phyloP scores from a whole-genome alignment of 805 yeast genomes.

The Trichomonascus vanleenenianus region DNA sequence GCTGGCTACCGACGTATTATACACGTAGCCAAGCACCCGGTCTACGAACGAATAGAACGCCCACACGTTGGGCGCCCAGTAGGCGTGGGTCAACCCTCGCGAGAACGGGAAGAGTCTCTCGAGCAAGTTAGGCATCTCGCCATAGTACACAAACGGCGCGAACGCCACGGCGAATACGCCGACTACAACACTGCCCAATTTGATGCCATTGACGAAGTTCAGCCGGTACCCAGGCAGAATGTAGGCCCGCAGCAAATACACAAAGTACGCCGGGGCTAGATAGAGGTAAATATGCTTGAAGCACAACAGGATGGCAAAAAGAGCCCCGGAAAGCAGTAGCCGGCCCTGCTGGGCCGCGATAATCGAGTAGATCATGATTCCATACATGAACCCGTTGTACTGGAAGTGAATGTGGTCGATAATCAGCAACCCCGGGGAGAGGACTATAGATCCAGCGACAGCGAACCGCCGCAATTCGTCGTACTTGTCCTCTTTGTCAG shows the following conservation, averaged over 20 bases:
- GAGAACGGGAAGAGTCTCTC: constrained; percentile 83
- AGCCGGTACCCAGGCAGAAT: constrained; percentile 38
- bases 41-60: constrained; percentile 84
- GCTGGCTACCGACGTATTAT: constrained; percentile 29
- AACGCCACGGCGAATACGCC: constrained; percentile 60
- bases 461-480: constrained; percentile 52
- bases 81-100: constrained; percentile 93
- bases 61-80: constrained; percentile 99
- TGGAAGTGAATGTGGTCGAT: constrained; percentile 97
- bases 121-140: constrained; percentile 56
- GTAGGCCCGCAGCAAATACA: constrained; percentile 65
- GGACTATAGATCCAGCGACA: constrained; percentile 69
- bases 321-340: constrained; percentile 46
- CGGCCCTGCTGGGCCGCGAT: constrained; percentile 56
- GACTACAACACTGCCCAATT: constrained; percentile 57
- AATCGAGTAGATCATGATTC: constrained; percentile 66
- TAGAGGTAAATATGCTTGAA: constrained; percentile 92
- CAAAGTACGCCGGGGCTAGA: constrained; percentile 89
- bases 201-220: constrained; percentile 51
- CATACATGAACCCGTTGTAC: constrained; percentile 91
- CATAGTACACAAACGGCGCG: constrained; percentile 63
- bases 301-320: constrained; percentile 73
- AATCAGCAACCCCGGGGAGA: constrained; percentile 84
- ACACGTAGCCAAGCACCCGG: constrained; percentile 41
- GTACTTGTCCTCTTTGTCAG: constrained; percentile 21